These are phyloP conservation scores for Blastobotrys mokoenaii DNA, from an alignment of 805 yeast genomes.

Conservation along the genomic window DNA sequence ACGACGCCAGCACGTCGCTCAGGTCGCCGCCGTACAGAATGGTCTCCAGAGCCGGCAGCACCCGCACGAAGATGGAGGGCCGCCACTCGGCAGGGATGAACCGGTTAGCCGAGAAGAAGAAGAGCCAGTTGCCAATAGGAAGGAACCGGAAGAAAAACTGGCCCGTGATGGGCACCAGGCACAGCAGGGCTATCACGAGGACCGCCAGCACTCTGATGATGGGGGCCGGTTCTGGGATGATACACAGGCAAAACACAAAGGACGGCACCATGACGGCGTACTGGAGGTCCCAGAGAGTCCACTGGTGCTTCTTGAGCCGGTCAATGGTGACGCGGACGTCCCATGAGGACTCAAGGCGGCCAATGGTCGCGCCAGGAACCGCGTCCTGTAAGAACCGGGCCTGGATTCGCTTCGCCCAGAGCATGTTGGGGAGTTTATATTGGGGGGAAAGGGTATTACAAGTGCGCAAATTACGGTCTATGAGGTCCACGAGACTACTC, in stretches of 20 bases:
- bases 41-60: slow-evolving; percentile 86
- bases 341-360: slow-evolving; percentile 27
- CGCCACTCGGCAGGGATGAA: slow-evolving; percentile 66
- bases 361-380: slow-evolving; percentile 27
- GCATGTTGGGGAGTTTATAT: background rate
- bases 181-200: slow-evolving; percentile 34
- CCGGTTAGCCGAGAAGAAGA: slow-evolving; percentile 68
- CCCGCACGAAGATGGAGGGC: slow-evolving; percentile 84
- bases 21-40: slow-evolving; percentile 86
- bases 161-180: slow-evolving; percentile 66
- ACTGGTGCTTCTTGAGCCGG: slow-evolving; percentile 25
- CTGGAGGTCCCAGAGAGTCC: slow-evolving; percentile 36
- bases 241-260: slow-evolving; percentile 39
- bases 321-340: slow-evolving; percentile 27
- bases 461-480: too few relatives aligned
- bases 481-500: too few relatives aligned
- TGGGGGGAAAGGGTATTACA: too few relatives aligned
- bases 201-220: slow-evolving; percentile 30
- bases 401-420: background rate
- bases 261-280: slow-evolving; percentile 43
- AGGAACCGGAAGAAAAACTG: slow-evolving; percentile 79
- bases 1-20: slow-evolving; percentile 71
- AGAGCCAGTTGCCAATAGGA: slow-evolving; percentile 81
- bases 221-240: slow-evolving; percentile 27
- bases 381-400: slow-evolving; percentile 22